phyloP scores from a whole-genome alignment of 441 rosid species.

The Pelargonium cotyledonis region DNA sequence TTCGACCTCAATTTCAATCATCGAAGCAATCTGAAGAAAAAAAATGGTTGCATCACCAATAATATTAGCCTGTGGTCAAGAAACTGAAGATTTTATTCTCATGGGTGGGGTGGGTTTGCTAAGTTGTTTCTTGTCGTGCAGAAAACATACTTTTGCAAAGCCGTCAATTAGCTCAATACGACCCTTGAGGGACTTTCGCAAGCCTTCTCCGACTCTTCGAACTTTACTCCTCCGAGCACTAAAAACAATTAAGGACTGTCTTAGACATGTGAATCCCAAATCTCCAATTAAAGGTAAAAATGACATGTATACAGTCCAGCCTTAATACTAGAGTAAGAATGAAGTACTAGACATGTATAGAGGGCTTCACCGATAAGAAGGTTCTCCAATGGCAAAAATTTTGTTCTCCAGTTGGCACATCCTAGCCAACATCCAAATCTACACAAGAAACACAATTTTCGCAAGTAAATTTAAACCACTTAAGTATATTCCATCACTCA shows the following conservation, averaged over 20 bases:
- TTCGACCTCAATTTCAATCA: constrained; percentile 96
- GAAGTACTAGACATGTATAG: constrained; percentile 18
- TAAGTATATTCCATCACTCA: not conserved
- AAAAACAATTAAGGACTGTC: constrained; percentile 22
- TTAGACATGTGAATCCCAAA: constrained; percentile 5
- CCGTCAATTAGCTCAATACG: constrained; percentile 83
- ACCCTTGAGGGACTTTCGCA: constrained; percentile 69
- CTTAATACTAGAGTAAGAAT: constrained; percentile 6
- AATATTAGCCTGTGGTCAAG: constrained; percentile 4
- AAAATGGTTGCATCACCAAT: not conserved
- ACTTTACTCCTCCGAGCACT: constrained; percentile 77
- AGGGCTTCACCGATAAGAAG: constrained; percentile 69
- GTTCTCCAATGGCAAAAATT: constrained; percentile 88
- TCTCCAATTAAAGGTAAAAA: not conserved
- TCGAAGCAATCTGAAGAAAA: constrained; percentile 70
- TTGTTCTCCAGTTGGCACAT: constrained; percentile 97
- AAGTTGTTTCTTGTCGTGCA: constrained; percentile 3
- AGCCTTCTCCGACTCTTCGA: constrained; percentile 70
- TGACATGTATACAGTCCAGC: constrained; percentile 8
- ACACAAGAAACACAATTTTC: constrained; percentile 15
- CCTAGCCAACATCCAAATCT: constrained; percentile 97
- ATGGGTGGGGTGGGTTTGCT: not conserved
- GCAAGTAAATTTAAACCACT: not conserved
- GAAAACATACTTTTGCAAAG: constrained; percentile 68
- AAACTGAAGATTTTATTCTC: constrained; percentile 6